Conservation (phyloP, 768 basidiomycete genomes). For the Amanita phalloides region DNA sequence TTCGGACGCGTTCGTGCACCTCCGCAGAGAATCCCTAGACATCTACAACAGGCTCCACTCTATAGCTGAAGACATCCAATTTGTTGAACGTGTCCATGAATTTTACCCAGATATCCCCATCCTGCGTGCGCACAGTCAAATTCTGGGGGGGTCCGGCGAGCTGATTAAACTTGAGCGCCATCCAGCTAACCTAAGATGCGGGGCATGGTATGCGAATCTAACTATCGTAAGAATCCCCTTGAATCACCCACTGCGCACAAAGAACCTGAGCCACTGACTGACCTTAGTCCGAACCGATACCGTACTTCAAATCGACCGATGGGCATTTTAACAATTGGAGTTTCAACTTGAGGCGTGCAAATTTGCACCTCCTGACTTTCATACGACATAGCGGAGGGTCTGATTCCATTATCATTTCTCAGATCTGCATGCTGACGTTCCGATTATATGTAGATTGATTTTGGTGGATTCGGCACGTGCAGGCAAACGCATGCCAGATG, state of each 20-base stretch:
- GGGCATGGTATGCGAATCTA: conserved; percentile 88
- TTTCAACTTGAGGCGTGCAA: conserved; percentile 77
- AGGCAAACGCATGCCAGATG: conserved; percentile 92
- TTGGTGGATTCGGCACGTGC: conserved; percentile 89
- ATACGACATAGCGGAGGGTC: conserved; percentile 51
- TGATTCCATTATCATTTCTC: conserved; percentile 10
- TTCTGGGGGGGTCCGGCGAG: not conserved
- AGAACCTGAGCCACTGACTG: not conserved
- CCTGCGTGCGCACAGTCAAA: conserved; percentile 28
- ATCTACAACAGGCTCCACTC: conserved; percentile 86
- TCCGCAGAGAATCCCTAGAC: conserved; percentile 64
- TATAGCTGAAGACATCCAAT: conserved; percentile 64
- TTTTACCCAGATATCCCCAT: conserved; percentile 36
- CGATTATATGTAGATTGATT: conserved; percentile 42
- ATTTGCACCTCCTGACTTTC: conserved; percentile 64
- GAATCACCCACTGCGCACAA: not conserved
- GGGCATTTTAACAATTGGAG: conserved; percentile 80
- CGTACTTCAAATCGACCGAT: conserved; percentile 90
- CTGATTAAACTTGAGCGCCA: not conserved
- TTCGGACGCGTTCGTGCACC: conserved; percentile 28
- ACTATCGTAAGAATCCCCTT: conserved; percentile 30
- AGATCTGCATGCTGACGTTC: conserved; percentile 1
- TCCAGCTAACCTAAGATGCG: conserved; percentile 85
- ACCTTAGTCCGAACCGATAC: conserved; percentile 21
- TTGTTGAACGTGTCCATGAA: conserved; percentile 46